These are phyloP conservation scores for Penstemon barbatus DNA, from an alignment of 257 asterid species.

Conservation along the genomic window DNA sequence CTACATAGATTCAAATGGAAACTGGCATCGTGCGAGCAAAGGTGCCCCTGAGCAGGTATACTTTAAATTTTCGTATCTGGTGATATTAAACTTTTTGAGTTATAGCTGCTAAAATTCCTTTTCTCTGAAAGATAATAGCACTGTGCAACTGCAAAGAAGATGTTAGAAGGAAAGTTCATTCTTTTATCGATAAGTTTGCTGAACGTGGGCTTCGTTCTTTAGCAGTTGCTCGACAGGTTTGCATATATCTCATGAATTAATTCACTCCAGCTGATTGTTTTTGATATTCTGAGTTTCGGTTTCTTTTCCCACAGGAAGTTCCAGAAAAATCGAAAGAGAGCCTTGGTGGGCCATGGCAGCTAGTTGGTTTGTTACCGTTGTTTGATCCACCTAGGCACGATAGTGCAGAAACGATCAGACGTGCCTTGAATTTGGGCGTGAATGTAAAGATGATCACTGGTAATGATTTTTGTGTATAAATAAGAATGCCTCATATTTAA, in stretches of 20 bases:
- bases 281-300: not conserved
- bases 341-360: conserved; percentile 85
- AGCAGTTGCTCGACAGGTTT: conserved; percentile 87
- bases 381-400: conserved; percentile 99
- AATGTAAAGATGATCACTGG: conserved; percentile 98
- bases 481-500: not conserved
- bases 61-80: too few relatives aligned
- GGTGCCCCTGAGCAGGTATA: conserved; percentile 97
- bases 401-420: conserved; percentile 88
- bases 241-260: not conserved
- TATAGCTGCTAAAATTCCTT: conserved; percentile 1
- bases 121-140: conserved; percentile 50
- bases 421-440: conserved; percentile 90
- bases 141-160: conserved; percentile 77
- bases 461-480: conserved; percentile 13
- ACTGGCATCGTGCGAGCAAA: conserved; percentile 89
- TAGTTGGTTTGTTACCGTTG: conserved; percentile 77
- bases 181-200: conserved; percentile 80
- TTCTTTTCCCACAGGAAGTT: conserved; percentile 54
- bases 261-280: conserved; percentile 6
- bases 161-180: conserved; percentile 63
- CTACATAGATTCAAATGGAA: conserved; percentile 70
- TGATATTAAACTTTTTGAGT: too few relatives aligned
- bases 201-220: conserved; percentile 94
- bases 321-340: conserved; percentile 80